Evolutionary conservation across 163 green algal species (phyloP).

Genomic region (Chlamydomonas reinhardtii): DNA sequence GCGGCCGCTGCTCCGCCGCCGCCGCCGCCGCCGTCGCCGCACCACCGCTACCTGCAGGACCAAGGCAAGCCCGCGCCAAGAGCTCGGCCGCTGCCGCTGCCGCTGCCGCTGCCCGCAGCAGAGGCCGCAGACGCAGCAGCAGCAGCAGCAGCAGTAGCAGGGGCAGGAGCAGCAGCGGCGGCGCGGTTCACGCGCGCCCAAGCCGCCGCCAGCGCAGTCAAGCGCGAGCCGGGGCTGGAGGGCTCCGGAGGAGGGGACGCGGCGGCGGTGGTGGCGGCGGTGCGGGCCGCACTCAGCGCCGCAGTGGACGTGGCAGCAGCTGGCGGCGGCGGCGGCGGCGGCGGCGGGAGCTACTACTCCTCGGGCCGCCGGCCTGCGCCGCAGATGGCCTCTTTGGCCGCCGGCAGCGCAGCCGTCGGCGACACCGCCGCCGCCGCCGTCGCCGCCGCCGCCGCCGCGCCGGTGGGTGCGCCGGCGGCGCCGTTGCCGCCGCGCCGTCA

Average conservation of each 20-base stretch:
- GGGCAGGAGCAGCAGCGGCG: too few species aligned
- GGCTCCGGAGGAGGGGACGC: background rate
- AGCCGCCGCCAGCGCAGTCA: too few species aligned
- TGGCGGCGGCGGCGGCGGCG: background rate
- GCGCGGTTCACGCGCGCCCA: too few species aligned
- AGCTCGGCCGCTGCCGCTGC: too few species aligned
- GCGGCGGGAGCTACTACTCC: background rate
- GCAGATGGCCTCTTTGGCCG: background rate
- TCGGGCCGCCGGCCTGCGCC: background rate
- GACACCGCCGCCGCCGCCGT: background rate
- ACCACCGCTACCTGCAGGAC: too few species aligned
- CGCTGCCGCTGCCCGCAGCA: too few species aligned
- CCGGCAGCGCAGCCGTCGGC: background rate
- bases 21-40: too few species aligned
- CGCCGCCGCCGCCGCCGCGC: background rate
- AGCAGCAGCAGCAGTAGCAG: too few species aligned
- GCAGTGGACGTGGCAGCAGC: background rate
- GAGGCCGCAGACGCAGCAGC: too few species aligned
- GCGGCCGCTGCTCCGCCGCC: background rate
- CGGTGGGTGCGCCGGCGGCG: background rate
- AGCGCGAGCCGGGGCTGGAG: background rate
- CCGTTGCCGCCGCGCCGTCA: background rate
- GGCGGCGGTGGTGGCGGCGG: conserved; percentile 2
- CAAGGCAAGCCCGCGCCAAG: too few species aligned
- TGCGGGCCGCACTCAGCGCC: conserved; percentile 4